Evolutionary conservation across 257 asterid genomes (phyloP).

Genomic region (Primulina tabacum): DNA sequence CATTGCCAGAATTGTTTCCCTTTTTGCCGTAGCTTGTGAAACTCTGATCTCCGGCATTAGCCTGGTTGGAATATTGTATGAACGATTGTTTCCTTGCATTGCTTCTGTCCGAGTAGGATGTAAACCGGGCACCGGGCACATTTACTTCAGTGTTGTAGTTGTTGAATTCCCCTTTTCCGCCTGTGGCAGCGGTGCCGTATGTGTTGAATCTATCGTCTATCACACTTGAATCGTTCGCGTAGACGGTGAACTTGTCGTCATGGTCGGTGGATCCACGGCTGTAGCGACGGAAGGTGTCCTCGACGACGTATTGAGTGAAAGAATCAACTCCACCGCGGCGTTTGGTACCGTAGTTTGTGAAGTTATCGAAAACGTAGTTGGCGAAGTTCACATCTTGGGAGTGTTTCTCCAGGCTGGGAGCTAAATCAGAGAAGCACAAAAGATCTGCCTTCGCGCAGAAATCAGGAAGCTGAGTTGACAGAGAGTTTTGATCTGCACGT

Average conservation of each 20-base stretch:
- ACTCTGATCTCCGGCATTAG: slow-evolving; percentile 51
- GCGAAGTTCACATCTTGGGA: slow-evolving; percentile 39
- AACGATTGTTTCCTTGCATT: slow-evolving; percentile 48
- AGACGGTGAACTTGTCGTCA: slow-evolving; percentile 42
- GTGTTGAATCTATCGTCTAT: slow-evolving; percentile 48
- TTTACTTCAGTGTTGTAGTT: slow-evolving; percentile 34
- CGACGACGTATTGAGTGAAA: slow-evolving; percentile 45
- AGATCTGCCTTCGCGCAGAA: background rate
- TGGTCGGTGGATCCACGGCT: slow-evolving; percentile 54
- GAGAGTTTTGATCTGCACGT: slow-evolving; percentile 53
- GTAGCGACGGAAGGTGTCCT: slow-evolving; percentile 57
- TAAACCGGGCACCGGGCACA: slow-evolving; percentile 48
- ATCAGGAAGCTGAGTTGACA: slow-evolving; percentile 2
- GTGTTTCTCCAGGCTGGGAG: slow-evolving; percentile 43
- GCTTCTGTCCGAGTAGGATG: slow-evolving; percentile 48
- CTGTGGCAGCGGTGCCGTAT: slow-evolving; percentile 54
- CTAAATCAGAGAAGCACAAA: slow-evolving; percentile 34
- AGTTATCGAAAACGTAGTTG: slow-evolving; percentile 35
- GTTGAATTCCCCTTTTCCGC: slow-evolving; percentile 49
- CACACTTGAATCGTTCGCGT: slow-evolving; percentile 37
- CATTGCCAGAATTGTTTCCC: slow-evolving; percentile 51
- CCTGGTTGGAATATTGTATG: slow-evolving; percentile 26
- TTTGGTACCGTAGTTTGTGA: slow-evolving; percentile 56
- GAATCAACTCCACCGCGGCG: slow-evolving; percentile 47
- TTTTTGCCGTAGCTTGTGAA: slow-evolving; percentile 64